Base-by-base conservation (phyloP, 768 basidiomycete genomes). In the Omphalotus guepiniiformis region DNA sequence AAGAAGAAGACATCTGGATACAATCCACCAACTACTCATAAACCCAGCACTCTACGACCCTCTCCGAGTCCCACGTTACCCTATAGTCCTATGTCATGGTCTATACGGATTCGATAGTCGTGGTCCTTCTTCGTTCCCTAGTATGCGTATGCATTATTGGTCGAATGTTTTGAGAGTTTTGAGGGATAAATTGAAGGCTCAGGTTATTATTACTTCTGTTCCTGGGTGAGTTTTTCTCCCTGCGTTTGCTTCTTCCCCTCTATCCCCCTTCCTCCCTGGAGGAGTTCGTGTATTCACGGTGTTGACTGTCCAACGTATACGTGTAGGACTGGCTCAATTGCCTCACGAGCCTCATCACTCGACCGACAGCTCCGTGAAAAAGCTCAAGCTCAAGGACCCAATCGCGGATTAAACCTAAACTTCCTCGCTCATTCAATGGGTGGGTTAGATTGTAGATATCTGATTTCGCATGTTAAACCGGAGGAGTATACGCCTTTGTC, bases 391-490 rank as follows among this genome's bases (percentile, higher is more conserved):
- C 79, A 85, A 39, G 90, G 87, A 7, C n/a, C n/a, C n/a, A n/a
- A n/a, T n/a, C n/a, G n/a, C n/a, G n/a, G n/a, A n/a, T n/a, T n/a
- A n/a, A n/a, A n/a, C n/a, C 67, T 98, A 58, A 99, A 99, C 63
- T 83, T 99, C 53, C 73, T 99, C 37, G 96, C 91, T 0, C 96
- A 99, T 62, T 94, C 92, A 6, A 99, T 99, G 96, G 95, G 95
- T 16, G 95, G 95, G 0, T 75, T 99, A 7, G 96, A 99, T 60
- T 93, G 93, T 59, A 80, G 96, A 42, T 83, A 97, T 61, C 73
- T 99, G 15, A 94, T 98, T 49, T 82, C 90, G 2, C 88, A 88
- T 62, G 74, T 94, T 56, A 79, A 79, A 53, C 93, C 95, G 0
- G 74, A 67, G 8, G 82, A 86, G 42, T 98, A 98, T 66, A 76